These are phyloP conservation scores for Pseudogymnoascus sp. DNA, from an alignment of 2,329 filamentous ascomycete species.

Conservation along the genomic window DNA sequence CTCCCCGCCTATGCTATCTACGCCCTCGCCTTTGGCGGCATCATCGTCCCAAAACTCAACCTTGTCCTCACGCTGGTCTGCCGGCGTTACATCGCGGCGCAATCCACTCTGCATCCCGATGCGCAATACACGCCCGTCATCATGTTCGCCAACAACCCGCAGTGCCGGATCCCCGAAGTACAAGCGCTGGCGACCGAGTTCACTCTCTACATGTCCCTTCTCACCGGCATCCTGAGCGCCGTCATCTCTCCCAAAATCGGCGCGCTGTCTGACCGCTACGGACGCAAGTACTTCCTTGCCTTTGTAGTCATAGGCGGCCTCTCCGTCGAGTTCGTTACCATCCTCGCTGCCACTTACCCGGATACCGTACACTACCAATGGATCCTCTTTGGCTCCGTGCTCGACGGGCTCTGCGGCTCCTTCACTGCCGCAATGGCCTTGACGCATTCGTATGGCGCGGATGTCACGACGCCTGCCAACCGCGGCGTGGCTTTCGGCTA, in stretches of 20 bases:
- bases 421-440: slow-evolving; percentile 76
- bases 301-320: slow-evolving; percentile 70
- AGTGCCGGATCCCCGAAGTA: slow-evolving; percentile 74
- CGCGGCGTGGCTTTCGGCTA: slow-evolving; percentile 82
- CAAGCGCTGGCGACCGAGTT: slow-evolving; percentile 73
- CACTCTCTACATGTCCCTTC: slow-evolving; percentile 65
- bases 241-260: slow-evolving; percentile 77
- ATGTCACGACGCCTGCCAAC: slow-evolving; percentile 74
- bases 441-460: slow-evolving; percentile 78
- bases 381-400: slow-evolving; percentile 66
- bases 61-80: slow-evolving; percentile 80
- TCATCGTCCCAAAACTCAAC: slow-evolving; percentile 80
- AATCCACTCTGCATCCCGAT: slow-evolving; percentile 48
- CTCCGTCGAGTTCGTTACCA: slow-evolving; percentile 65
- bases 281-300: slow-evolving; percentile 67
- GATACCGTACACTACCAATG: slow-evolving; percentile 67
- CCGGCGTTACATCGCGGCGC: slow-evolving; percentile 69
- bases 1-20: slow-evolving; percentile 73
- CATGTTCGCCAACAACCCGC: slow-evolving; percentile 62
- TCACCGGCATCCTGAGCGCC: slow-evolving; percentile 70
- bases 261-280: slow-evolving; percentile 77
- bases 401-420: slow-evolving; percentile 81
- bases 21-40: slow-evolving; percentile 77
- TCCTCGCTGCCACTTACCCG: slow-evolving; percentile 69
- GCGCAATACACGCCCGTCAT: slow-evolving; percentile 57